phyloP scores from a whole-genome alignment of 148 eudicot genomes.

The Mesembryanthemum crystallinum region DNA sequence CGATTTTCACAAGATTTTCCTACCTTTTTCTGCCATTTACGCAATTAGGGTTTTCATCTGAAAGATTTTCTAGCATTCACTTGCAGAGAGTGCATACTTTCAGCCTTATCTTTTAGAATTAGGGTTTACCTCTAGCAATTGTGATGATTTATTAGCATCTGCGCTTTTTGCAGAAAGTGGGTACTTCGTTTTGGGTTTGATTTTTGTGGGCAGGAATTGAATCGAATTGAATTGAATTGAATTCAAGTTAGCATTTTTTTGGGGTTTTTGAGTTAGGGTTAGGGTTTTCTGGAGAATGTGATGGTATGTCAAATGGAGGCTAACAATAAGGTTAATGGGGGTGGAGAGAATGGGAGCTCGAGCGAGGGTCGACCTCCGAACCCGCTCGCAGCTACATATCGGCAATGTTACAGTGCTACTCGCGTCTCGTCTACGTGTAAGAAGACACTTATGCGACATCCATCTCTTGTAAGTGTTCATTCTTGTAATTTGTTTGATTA shows the following conservation, averaged over 20 bases:
- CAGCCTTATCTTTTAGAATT: conserved; percentile 3
- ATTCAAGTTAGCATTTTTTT: not conserved
- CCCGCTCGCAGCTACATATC: conserved; percentile 41
- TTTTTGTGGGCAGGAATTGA: not conserved
- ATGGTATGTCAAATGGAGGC: conserved; percentile 61
- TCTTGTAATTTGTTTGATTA: not conserved
- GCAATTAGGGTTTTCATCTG: conserved; percentile 13
- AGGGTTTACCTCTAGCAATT: conserved; percentile 13
- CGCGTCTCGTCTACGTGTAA: too few relatives aligned
- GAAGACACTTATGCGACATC: conserved; percentile 66
- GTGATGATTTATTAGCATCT: not conserved
- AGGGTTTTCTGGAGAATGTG: conserved; percentile 28
- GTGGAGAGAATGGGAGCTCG: conserved; percentile 43
- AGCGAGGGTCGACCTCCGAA: conserved; percentile 63
- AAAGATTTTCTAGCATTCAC: not conserved
- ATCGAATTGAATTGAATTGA: not conserved
- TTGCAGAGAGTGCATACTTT: not conserved
- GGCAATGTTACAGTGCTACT: conserved; percentile 42
- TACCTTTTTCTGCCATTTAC: too few relatives aligned
- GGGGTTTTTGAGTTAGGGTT: conserved; percentile 22
- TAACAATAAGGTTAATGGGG: conserved; percentile 34
- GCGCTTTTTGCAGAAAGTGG: not conserved
- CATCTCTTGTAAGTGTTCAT: conserved; percentile 52
- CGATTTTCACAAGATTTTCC: not conserved
- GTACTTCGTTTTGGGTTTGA: not conserved